Evolutionary conservation across 2,329 filamentous ascomycete species (phyloP).

Genomic region (Nothophoma quercina): DNA sequence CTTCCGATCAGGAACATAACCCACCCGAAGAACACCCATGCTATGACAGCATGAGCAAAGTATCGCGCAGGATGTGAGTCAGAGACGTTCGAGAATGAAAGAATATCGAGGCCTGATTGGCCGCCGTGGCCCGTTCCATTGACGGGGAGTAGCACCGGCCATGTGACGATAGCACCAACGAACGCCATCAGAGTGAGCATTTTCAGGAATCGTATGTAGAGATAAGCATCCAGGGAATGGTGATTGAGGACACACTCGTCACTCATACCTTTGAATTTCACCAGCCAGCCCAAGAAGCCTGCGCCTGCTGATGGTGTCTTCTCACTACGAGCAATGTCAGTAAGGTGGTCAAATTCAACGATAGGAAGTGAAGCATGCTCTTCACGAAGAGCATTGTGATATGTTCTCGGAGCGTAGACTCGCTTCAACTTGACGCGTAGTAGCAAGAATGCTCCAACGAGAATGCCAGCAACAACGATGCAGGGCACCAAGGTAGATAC

Average conservation of each 20-base stretch:
- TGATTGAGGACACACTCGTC: slow-evolving; percentile 17
- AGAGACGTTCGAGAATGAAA: too few relatives aligned
- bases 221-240: slow-evolving; percentile 82
- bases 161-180: slow-evolving; percentile 84
- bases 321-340: slow-evolving; percentile 3
- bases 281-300: slow-evolving; percentile 5
- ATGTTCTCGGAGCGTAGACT: slow-evolving; percentile 7
- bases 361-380: not conserved
- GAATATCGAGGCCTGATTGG: slow-evolving; percentile 72
- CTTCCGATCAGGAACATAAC: slow-evolving; percentile 84
- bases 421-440: slow-evolving; percentile 9
- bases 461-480: too few relatives aligned
- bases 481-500: not conserved
- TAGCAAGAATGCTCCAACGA: slow-evolving; percentile 5
- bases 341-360: not conserved
- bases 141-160: slow-evolving; percentile 87
- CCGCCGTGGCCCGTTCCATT: slow-evolving; percentile 82
- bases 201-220: slow-evolving; percentile 88
- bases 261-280: not conserved
- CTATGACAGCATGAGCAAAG: too few relatives aligned
- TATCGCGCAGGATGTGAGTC: too few relatives aligned
- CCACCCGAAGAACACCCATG: too few relatives aligned
- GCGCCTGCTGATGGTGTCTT: not conserved
- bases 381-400: slow-evolving; percentile 2
- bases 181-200: slow-evolving; percentile 80